Evolutionary conservation across 2,329 filamentous ascomycete genomes (phyloP).

Genomic region (Didymella glomerata): DNA sequence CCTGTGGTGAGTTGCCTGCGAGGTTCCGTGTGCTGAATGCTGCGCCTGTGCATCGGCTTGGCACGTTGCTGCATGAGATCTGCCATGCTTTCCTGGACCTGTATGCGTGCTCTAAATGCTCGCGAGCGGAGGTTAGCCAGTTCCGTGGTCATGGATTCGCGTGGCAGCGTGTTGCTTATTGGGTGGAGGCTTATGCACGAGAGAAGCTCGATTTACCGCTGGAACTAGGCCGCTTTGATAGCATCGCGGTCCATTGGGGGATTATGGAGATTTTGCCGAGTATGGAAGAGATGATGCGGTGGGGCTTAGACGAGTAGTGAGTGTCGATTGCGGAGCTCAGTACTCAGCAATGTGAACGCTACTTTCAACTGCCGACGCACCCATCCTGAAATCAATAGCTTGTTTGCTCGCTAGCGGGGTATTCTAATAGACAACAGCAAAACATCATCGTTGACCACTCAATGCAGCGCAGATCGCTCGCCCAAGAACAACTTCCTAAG

Average conservation of each 20-base stretch:
- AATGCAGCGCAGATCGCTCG: slow-evolving; percentile 5
- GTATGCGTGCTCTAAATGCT: no score
- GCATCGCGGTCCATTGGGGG: background rate
- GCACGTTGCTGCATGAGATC: no score
- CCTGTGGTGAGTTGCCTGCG: no score
- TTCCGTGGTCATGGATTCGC: no score
- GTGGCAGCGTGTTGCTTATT: no score
- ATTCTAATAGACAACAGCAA: background rate
- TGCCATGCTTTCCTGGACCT: no score
- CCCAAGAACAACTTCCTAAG: slow-evolving; percentile 32
- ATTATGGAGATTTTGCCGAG: background rate
- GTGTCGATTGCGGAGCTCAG: background rate
- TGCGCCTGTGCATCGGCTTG: no score
- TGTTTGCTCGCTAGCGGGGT: background rate
- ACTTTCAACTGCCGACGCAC: background rate
- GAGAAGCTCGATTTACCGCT: background rate
- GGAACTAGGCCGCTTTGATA: background rate
- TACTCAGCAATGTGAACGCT: background rate
- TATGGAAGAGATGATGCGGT: background rate
- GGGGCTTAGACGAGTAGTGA: background rate
- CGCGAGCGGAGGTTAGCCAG: no score
- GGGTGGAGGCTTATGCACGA: background rate
- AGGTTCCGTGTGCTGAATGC: no score
- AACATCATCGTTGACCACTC: background rate
- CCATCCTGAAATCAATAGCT: background rate